These are phyloP conservation scores for Lodderomyces orthopsilosis DNA, from an alignment of 1,139 yeast species.

Conservation along the genomic window DNA sequence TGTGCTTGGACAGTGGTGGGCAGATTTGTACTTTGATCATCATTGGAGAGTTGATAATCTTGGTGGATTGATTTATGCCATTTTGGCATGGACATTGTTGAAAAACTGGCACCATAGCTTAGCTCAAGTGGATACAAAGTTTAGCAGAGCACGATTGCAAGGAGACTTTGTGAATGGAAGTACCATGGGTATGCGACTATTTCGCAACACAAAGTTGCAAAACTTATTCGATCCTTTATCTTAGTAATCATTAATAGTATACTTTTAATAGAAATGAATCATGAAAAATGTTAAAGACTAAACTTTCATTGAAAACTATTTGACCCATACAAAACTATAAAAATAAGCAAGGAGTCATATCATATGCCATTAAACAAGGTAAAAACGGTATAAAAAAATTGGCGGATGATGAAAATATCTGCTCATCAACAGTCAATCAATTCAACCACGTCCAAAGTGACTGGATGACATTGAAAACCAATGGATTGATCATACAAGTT, in stretches of 20 bases:
- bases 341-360: too few species aligned
- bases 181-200: slow-evolving; percentile 60
- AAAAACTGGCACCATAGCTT: slow-evolving; percentile 21
- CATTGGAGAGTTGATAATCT: slow-evolving; percentile 61
- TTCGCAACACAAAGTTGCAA: slow-evolving; percentile 42
- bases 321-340: background rate
- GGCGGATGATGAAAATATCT: background rate
- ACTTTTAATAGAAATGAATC: slow-evolving; percentile 1
- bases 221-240: slow-evolving; percentile 48
- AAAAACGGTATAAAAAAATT: background rate
- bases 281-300: slow-evolving; percentile 1
- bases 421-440: slow-evolving; percentile 26
- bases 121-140: slow-evolving; percentile 25
- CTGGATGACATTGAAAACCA: slow-evolving; percentile 35
- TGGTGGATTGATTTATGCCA: slow-evolving; percentile 33
- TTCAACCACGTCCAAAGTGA: slow-evolving; percentile 35
- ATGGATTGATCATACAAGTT: slow-evolving; percentile 37
- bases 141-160: slow-evolving; percentile 19
- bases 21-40: slow-evolving; percentile 68
- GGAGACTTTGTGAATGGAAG: slow-evolving; percentile 19
- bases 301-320: background rate
- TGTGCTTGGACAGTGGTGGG: slow-evolving; percentile 66
- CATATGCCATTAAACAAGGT: too few species aligned
- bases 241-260: slow-evolving; percentile 1
- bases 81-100: slow-evolving; percentile 21